phyloP scores from a whole-genome alignment of 192 early-diverging fungal species.

The Oehlia diaphana region DNA sequence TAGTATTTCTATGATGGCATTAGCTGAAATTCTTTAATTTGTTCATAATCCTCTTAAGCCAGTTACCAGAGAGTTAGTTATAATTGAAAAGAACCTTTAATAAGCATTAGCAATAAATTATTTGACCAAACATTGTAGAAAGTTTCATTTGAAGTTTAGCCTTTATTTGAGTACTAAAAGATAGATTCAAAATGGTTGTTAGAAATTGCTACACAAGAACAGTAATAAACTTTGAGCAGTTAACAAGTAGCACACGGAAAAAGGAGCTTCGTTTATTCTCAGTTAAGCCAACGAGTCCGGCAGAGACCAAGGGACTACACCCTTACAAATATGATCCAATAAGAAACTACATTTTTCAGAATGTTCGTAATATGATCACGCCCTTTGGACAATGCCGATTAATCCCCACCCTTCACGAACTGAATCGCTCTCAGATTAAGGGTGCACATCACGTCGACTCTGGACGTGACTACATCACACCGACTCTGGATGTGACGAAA shows the following conservation, averaged over 20 bases:
- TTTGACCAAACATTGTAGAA: no score
- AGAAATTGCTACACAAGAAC: slow-evolving; percentile 9
- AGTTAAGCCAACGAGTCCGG: slow-evolving; percentile 31
- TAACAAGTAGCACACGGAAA: neutral
- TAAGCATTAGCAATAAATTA: no score
- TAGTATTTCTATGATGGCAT: no score
- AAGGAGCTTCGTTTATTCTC: slow-evolving; percentile 32
- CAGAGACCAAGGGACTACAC: slow-evolving; percentile 24
- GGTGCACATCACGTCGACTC: slow-evolving; percentile 22
- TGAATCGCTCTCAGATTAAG: slow-evolving; percentile 15
- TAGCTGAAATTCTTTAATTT: no score
- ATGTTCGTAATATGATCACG: slow-evolving; percentile 3
- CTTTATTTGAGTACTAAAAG: no score
- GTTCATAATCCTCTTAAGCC: no score
- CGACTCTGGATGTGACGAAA: slow-evolving; percentile 8
- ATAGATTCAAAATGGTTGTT: neutral
- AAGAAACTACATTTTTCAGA: slow-evolving; percentile 17
- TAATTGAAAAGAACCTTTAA: no score
- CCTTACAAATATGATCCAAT: neutral
- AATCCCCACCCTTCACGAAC: slow-evolving; percentile 1
- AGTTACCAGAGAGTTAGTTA: no score
- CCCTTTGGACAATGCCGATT: slow-evolving; percentile 12
- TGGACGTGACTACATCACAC: slow-evolving; percentile 13
- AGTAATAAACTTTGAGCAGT: slow-evolving; percentile 16
- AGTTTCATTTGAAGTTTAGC: no score